Evolutionary conservation across 2,329 filamentous ascomycete species (phyloP).

Genomic region (Diplocarpon rosae): DNA sequence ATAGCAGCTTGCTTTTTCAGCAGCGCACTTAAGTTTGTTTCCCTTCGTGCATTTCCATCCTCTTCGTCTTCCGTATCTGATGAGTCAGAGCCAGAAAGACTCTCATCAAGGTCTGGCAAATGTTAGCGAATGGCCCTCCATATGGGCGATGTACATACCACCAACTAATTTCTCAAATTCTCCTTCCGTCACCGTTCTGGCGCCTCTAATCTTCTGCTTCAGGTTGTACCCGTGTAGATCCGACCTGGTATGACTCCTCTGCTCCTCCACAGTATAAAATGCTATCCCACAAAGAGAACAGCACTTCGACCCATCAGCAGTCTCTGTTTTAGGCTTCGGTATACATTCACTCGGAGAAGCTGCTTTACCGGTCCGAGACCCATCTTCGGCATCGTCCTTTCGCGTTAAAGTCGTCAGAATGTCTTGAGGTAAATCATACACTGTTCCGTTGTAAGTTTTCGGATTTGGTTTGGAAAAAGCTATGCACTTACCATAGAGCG

Average conservation of each 20-base stretch:
- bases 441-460: conserved; percentile 15
- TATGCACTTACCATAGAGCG: conserved; percentile 28
- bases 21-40: conserved; percentile 63
- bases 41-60: conserved; percentile 41
- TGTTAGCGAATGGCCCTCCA: conserved; percentile 7
- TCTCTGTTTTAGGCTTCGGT: conserved; percentile 28
- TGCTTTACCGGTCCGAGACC: conserved; percentile 18
- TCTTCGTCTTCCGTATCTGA: conserved; percentile 52
- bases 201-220: conserved; percentile 76
- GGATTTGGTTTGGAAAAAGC: neutral
- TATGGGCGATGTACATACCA: conserved; percentile 16
- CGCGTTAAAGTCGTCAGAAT: conserved; percentile 27
- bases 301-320: conserved; percentile 53
- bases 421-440: conserved; percentile 28
- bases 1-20: conserved; percentile 76
- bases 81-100: conserved; percentile 74
- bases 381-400: conserved; percentile 23
- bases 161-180: conserved; percentile 84
- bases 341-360: conserved; percentile 26
- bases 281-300: conserved; percentile 70
- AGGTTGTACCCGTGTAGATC: conserved; percentile 92
- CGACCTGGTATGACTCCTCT: conserved; percentile 76
- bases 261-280: conserved; percentile 66
- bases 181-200: conserved; percentile 58
- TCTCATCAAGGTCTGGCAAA: conserved; percentile 66